Conservation (phyloP, 2,329 filamentous ascomycete genomes). For the Scedosporium dehoogii region DNA sequence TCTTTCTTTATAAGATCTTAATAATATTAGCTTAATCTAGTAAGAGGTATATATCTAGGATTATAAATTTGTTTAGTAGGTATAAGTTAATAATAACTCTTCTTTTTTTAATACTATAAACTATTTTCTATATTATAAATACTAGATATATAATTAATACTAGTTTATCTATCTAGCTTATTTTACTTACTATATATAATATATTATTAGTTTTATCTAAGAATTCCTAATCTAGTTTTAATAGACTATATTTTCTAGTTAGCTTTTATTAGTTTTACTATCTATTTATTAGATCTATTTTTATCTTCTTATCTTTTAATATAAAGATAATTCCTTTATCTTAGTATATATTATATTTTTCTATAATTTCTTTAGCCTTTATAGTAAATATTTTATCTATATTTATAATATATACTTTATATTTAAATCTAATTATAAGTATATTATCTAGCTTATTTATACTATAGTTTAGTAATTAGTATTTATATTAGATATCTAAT, state of each 20-base stretch:
- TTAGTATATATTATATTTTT: background rate
- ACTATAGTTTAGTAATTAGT: too few relatives aligned
- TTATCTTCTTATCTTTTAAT: background rate
- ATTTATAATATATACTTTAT: too few relatives aligned
- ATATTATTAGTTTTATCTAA: background rate
- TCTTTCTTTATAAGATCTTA: background rate
- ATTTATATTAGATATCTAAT: too few relatives aligned
- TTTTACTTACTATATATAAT: background rate
- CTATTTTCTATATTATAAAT: background rate
- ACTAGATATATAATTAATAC: background rate
- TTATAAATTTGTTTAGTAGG: background rate
- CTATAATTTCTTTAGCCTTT: too few relatives aligned
- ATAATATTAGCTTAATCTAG: background rate
- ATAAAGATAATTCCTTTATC: background rate
- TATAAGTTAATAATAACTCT: constrained; percentile 1
- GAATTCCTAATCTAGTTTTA: background rate
- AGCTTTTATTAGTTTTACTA: background rate
- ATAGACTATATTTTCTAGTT: background rate
- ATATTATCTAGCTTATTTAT: too few relatives aligned
- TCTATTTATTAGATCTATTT: background rate
- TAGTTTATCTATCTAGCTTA: background rate
- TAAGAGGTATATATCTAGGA: background rate
- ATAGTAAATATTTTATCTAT: too few relatives aligned
- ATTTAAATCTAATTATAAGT: too few relatives aligned
- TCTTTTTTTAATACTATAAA: background rate